Base-by-base conservation (phyloP, 202 grass and related monocot species). In the Panicum virgatum region DNA sequence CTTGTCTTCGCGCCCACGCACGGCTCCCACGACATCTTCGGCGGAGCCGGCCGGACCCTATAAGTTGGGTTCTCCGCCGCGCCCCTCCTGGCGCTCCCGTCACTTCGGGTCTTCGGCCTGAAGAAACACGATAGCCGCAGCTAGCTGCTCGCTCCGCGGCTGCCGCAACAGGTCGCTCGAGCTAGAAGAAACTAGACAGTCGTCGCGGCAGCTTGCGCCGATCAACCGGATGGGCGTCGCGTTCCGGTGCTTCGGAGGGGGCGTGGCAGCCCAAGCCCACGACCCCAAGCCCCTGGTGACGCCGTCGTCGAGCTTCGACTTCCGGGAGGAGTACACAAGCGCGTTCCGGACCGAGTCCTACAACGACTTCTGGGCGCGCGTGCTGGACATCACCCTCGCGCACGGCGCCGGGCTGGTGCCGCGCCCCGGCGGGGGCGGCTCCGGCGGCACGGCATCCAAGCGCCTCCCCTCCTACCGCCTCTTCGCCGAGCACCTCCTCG, bases 261-360 rank as follows among this genome's bases (percentile, higher is more conserved):
- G 40, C 51, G 83, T 39, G 75, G 87, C 63, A 34, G 87, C 25
- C n/a, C n/a, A n/a, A n/a, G n/a, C n/a, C 68, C 80, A 83, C 22
- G 96, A 88, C n/a, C 83, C 80, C 22, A 86, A 84, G 20, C 12
- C 77, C 25, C 43, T 76, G 74, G 26, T 71, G 53, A 38, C 19
- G 22, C n/a, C 90, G 36, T 66, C 90, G 26, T n/a, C 82, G 36
- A 83, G 86, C 80, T 87, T 96, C 80, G 80, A 92, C 83, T 86
- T 98, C 70, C 74, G 90, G 19, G 96, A 96, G 76, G 96, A 98
- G 76, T 96, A 98, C 83, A 88, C 85, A 0, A 98, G 80, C 83
- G 87, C 96, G 72, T 98, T 98, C 86, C 84, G 96, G 79, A 93
- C 92, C 65, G 89, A 98, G 86, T 96, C 92, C 16, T 98, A 93